A percentile compares a stretch with the other conserved stretches of the same genome.
Conservation (phyloP, 108 stramenopile species). For the Pseudonitzschia multiseries region DNA sequence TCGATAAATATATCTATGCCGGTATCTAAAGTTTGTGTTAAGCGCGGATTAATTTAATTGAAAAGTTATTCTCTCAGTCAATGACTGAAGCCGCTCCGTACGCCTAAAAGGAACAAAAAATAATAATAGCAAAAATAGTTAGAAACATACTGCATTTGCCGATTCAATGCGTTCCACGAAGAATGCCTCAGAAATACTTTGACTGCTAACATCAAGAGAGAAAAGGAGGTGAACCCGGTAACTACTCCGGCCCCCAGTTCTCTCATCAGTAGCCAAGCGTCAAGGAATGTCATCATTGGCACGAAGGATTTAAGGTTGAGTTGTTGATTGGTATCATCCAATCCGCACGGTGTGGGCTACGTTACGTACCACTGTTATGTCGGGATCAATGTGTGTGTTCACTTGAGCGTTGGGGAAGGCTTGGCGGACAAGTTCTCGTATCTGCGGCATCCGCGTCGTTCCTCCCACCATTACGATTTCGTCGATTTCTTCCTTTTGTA, state of each 20-base stretch:
- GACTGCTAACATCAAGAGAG: slow-evolving; percentile 53
- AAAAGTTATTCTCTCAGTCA: slow-evolving; percentile 65
- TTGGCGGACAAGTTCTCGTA: slow-evolving; percentile 77
- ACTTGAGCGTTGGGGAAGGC: slow-evolving; percentile 68
- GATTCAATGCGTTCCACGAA: background rate
- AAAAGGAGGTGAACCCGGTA: slow-evolving; percentile 56
- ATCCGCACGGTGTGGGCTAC: no score
- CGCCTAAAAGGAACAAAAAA: slow-evolving; percentile 38
- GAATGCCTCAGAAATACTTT: slow-evolving; percentile 34
- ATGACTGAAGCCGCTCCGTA: slow-evolving; percentile 96
- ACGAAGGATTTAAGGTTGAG: no score
- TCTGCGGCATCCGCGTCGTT: slow-evolving; percentile 91
- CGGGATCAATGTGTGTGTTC: slow-evolving; percentile 96
- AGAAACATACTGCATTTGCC: background rate
- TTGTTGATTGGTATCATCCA: background rate
- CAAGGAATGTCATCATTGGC: slow-evolving; percentile 50
- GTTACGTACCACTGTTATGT: slow-evolving; percentile 77
- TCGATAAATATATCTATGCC: no score
- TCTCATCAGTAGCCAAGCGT: slow-evolving; percentile 76
- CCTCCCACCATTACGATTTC: slow-evolving; percentile 99
- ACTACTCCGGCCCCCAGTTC: slow-evolving; percentile 64
- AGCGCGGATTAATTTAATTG: no score
- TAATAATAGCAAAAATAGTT: background rate
- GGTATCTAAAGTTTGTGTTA: no score
- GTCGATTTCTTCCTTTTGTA: slow-evolving; percentile 83